These are phyloP conservation scores for Beauveria varroae DNA, from an alignment of 2,329 filamentous ascomycete genomes.

Conservation along the genomic window DNA sequence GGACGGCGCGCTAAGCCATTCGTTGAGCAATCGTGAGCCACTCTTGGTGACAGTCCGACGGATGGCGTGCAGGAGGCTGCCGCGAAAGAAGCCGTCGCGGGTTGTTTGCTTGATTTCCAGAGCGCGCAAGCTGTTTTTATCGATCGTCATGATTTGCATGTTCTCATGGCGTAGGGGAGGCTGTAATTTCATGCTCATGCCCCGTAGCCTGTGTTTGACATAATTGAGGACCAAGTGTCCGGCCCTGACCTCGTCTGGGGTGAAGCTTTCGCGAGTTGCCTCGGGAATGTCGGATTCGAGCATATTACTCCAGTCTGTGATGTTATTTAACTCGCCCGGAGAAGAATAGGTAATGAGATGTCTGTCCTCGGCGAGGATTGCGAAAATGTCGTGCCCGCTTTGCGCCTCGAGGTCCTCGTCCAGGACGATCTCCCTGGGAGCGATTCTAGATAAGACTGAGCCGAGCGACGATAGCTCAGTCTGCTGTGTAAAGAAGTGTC, in stretches of 20 bases:
- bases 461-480: slow-evolving; percentile 63
- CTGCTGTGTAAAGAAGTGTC: slow-evolving; percentile 81
- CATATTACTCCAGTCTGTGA: slow-evolving; percentile 66
- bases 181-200: slow-evolving; percentile 72
- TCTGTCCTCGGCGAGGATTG: slow-evolving; percentile 66
- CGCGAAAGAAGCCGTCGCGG: slow-evolving; percentile 68
- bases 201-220: slow-evolving; percentile 69
- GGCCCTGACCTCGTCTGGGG: slow-evolving; percentile 61
- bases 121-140: slow-evolving; percentile 83
- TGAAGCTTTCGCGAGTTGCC: slow-evolving; percentile 50
- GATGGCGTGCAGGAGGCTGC: slow-evolving; percentile 84
- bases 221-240: slow-evolving; percentile 80
- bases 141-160: slow-evolving; percentile 78
- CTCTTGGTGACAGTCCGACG: slow-evolving; percentile 86
- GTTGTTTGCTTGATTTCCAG: slow-evolving; percentile 85
- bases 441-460: slow-evolving; percentile 76
- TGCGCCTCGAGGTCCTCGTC: slow-evolving; percentile 53
- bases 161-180: slow-evolving; percentile 68
- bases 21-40: slow-evolving; percentile 73
- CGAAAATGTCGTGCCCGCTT: slow-evolving; percentile 54
- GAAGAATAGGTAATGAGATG: slow-evolving; percentile 68
- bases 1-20: slow-evolving; percentile 84
- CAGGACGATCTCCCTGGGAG: slow-evolving; percentile 77
- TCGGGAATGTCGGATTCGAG: slow-evolving; percentile 64
- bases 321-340: slow-evolving; percentile 34